A percentile compares a stretch with the other conserved stretches of the same genome.
These are phyloP conservation scores for Asterophora lycoperdoides DNA, from an alignment of 768 basidiomycete species.

Conservation along the genomic window DNA sequence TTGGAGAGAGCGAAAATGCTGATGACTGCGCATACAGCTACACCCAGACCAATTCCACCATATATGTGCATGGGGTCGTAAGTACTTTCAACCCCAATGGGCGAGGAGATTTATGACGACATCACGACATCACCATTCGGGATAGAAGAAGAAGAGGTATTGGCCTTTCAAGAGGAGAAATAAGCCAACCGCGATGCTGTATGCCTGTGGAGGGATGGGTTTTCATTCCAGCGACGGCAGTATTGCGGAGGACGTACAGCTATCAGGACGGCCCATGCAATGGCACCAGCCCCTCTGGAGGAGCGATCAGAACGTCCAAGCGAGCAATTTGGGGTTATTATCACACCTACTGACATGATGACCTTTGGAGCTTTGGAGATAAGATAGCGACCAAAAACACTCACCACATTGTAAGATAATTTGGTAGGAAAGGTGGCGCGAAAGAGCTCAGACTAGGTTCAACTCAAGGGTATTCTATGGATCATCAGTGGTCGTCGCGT, in stretches of 20 bases:
- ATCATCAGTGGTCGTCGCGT: slow-evolving; percentile 8
- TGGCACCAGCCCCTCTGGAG: slow-evolving; percentile 64
- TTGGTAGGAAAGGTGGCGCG: slow-evolving; percentile 19
- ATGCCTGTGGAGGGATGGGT: slow-evolving; percentile 38
- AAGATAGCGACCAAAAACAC: slow-evolving; percentile 17
- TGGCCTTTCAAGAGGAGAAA: slow-evolving; percentile 59
- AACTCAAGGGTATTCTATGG: slow-evolving; percentile 5
- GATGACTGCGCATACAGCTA: slow-evolving; percentile 48
- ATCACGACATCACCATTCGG: slow-evolving; percentile 51
- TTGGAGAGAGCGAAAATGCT: slow-evolving; percentile 59
- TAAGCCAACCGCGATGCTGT: slow-evolving; percentile 63
- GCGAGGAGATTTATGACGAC: slow-evolving; percentile 12
- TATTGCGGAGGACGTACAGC: slow-evolving; percentile 38
- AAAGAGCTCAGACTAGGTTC: slow-evolving; percentile 4
- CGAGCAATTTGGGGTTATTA: slow-evolving; percentile 33
- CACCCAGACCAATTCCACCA: slow-evolving; percentile 56
- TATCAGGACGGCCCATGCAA: slow-evolving; percentile 63
- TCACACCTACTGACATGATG: slow-evolving; percentile 61
- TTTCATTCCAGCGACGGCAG: not conserved
- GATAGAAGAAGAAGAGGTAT: slow-evolving; percentile 60
- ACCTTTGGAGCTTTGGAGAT: slow-evolving; percentile 16
- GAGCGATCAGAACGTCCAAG: slow-evolving; percentile 23
- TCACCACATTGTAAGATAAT: slow-evolving; percentile 26
- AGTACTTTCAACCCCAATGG: slow-evolving; percentile 31
- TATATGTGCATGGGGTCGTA: slow-evolving; percentile 53